Conservation (phyloP, 2,329 filamentous ascomycete genomes). For the Emericellopsis cladophorae region DNA sequence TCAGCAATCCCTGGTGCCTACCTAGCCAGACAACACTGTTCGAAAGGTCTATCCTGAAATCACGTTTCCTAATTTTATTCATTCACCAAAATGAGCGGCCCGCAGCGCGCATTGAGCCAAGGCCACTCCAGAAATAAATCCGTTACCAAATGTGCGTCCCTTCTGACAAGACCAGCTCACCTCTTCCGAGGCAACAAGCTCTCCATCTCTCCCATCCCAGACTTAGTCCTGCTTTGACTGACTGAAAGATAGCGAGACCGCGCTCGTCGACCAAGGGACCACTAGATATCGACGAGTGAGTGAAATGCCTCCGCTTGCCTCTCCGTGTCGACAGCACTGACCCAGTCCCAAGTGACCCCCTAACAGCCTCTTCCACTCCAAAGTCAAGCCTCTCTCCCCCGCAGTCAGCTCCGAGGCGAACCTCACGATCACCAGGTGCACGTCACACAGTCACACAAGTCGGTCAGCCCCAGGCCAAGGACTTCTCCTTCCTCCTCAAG, state of each 20-base stretch:
- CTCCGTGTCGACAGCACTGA: not conserved
- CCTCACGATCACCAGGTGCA: conserved; percentile 5
- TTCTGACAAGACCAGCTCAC: no score
- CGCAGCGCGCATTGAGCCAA: conserved; percentile 12
- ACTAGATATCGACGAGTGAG: conserved; percentile 64
- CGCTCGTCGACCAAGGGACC: conserved; percentile 67
- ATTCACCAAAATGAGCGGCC: conserved; percentile 12
- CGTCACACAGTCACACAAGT: conserved; percentile 15
- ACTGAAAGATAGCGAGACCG: conserved; percentile 32
- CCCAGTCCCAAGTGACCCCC: conserved; percentile 10
- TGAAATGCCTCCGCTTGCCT: not conserved
- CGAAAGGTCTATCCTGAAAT: no score
- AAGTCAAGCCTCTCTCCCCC: conserved; percentile 8
- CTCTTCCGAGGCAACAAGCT: no score
- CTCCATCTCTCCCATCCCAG: not conserved
- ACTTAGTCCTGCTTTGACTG: not conserved
- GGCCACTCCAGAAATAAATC: conserved; percentile 24
- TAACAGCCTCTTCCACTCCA: conserved; percentile 7
- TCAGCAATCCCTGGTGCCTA: no score
- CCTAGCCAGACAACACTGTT: no score
- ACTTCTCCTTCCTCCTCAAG: conserved; percentile 70
- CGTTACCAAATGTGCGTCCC: conserved; percentile 18
- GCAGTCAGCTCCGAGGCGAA: conserved; percentile 4
- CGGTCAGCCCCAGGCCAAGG: conserved; percentile 32
- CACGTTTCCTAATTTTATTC: no score